These are phyloP conservation scores for Uncinocarpus reesii DNA, from an alignment of 2,329 filamentous ascomycete species.

Conservation along the genomic window DNA sequence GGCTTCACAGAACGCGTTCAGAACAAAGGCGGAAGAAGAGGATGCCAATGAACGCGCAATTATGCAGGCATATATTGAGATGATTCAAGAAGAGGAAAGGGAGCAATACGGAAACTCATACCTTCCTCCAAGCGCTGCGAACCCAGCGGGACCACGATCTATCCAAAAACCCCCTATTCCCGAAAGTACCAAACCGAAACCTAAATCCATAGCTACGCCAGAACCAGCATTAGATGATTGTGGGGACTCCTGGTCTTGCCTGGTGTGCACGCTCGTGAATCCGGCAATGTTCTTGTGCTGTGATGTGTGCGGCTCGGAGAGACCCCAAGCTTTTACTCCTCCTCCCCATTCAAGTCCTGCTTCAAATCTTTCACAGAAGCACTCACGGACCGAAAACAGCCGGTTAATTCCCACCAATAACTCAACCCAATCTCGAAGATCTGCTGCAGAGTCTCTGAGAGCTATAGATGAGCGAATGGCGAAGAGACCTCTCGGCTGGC, in stretches of 20 bases:
- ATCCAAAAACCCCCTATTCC: conserved; percentile 18
- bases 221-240: conserved; percentile 19
- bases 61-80: conserved; percentile 71
- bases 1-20: conserved; percentile 62
- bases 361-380: conserved; percentile 1
- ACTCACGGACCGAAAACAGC: conserved; percentile 5
- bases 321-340: conserved; percentile 34
- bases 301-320: conserved; percentile 50
- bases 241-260: conserved; percentile 46
- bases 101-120: conserved; percentile 50
- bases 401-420: neutral
- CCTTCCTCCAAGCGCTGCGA: conserved; percentile 43
- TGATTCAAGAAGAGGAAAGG: conserved; percentile 68
- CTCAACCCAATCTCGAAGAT: conserved; percentile 18
- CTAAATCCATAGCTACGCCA: conserved; percentile 15
- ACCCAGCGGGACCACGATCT: conserved; percentile 40
- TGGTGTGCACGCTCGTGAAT: conserved; percentile 53
- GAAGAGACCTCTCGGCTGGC: conserved; percentile 47
- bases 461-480: conserved; percentile 34
- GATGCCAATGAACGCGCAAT: conserved; percentile 82
- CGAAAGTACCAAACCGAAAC: conserved; percentile 21
- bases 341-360: neutral
- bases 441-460: conserved; percentile 31
- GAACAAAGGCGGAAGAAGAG: conserved; percentile 75
- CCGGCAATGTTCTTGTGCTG: conserved; percentile 50